Evolutionary conservation across 345 rosid genomes (phyloP).

Genomic region (Rhodamnia rubescens): DNA sequence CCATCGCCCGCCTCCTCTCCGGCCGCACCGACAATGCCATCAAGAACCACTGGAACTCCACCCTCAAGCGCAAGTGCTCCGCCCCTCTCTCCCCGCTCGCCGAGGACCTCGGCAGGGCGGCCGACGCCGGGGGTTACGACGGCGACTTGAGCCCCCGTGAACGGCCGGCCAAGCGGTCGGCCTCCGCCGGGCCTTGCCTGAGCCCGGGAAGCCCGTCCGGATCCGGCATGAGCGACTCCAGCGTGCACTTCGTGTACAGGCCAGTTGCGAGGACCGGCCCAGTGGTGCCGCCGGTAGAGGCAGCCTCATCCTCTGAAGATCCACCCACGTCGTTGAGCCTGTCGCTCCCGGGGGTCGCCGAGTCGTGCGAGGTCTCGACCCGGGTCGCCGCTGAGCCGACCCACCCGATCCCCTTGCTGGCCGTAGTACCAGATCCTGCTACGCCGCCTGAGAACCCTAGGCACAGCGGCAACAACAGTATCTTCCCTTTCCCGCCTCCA

Average conservation of each 20-base stretch:
- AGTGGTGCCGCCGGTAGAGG: conserved; percentile 20
- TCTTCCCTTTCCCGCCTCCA: background rate
- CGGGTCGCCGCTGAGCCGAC: background rate
- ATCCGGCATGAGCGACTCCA: conserved; percentile 28
- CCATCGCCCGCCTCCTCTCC: conserved; percentile 75
- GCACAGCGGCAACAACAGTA: background rate
- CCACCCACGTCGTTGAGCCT: conserved; percentile 23
- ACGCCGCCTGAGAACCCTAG: background rate
- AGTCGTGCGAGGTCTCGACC: background rate
- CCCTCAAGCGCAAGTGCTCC: conserved; percentile 64
- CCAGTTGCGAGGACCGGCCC: conserved; percentile 13
- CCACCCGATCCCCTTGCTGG: background rate
- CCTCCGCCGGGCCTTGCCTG: conserved; percentile 36
- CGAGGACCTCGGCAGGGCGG: conserved; percentile 12
- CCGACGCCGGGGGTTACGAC: conserved; percentile 27
- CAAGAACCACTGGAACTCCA: conserved; percentile 92
- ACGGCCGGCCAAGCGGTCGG: conserved; percentile 62
- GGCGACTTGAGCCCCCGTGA: conserved; percentile 13
- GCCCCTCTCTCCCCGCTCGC: background rate
- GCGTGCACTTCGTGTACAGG: conserved; percentile 27
- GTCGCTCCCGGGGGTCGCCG: conserved; percentile 21
- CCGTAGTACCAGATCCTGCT: background rate
- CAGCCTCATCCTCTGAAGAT: conserved; percentile 14
- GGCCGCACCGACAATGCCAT: conserved; percentile 91
- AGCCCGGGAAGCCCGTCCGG: conserved; percentile 36